Evolutionary conservation across 768 basidiomycete genomes (phyloP).

Genomic region (Lentinula guzmanii): DNA sequence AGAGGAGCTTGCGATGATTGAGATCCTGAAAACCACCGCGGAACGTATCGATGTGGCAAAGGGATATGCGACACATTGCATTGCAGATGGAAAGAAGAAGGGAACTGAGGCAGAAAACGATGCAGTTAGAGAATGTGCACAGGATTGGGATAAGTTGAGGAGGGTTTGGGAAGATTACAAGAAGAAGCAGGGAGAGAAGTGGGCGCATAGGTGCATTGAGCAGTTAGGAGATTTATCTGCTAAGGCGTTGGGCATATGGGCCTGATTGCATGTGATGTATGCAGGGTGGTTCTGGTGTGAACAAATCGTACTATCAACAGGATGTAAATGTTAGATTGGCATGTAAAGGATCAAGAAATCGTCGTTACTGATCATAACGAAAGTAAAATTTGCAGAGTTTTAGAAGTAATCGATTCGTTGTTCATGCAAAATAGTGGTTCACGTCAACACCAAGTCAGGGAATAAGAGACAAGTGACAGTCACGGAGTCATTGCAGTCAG

Average conservation of each 20-base stretch:
- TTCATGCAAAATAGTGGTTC: too few species aligned
- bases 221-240: background rate
- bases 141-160: background rate
- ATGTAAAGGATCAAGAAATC: too few species aligned
- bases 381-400: too few species aligned
- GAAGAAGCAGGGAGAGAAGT: background rate
- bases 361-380: too few species aligned
- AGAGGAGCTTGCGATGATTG: background rate
- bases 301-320: too few species aligned
- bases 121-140: background rate
- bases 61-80: background rate
- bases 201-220: background rate
- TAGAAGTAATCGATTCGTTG: too few species aligned
- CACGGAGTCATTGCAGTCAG: background rate
- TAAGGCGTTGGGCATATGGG: background rate
- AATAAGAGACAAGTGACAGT: too few species aligned
- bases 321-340: too few species aligned
- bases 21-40: background rate
- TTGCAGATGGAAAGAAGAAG: background rate
- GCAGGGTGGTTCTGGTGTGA: too few species aligned
- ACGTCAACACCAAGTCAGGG: too few species aligned
- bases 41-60: background rate
- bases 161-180: background rate
- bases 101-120: background rate
- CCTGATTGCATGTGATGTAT: background rate